Evolutionary conservation across 306 rosid species (phyloP), one percentile per base, ranked within the genome.

Genomic region (Oxytropis ochrocephala): DNA sequence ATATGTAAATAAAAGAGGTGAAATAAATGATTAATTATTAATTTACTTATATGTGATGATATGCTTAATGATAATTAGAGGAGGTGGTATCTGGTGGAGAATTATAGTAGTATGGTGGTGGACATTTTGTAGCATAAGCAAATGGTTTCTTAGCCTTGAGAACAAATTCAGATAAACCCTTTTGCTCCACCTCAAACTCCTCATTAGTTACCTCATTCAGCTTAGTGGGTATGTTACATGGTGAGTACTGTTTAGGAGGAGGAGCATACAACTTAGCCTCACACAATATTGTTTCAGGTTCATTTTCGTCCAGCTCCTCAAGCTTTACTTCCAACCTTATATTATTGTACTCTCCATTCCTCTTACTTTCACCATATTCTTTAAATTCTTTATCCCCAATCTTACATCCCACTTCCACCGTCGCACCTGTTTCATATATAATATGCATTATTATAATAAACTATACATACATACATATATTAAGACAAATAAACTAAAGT

Each of bases 301-400:
- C 85, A 5, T 44, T 0, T 43, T 11, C 12, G 49, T 3, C 12
- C 6, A 73, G 68, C 9, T 86, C 84, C 30, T 87, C 78, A 55
- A 78, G 79, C n/a, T 48, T 38, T 8, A 6, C 83, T 33, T 81
- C 47, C 8, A 89, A 64, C 0, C 62, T 47, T 16, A 89, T 60
- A 63, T 85, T 60, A 63, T 85, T 87, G 52, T 72, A 89, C 41
- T 89, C 83, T 44, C 96, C 96, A 14, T 89, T 89, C 69, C 5
- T 73, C 75, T 89, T 89, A 1, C 87, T 87, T 66, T 74, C 72
- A 5, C 96, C 96, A 41, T 87, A 89, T 0, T 90, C 92, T 35
- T 52, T 84, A 16, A n/a, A n/a, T n/a, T n/a, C n/a, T n/a, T n/a
- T n/a, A n/a, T n/a, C n/a, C 4, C 82, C 92, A 0, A 59, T 83